Evolutionary conservation across 2,329 filamentous ascomycete species (phyloP), one percentile per base, ranked within the genome.

Genomic region (Myotisia sp.): DNA sequence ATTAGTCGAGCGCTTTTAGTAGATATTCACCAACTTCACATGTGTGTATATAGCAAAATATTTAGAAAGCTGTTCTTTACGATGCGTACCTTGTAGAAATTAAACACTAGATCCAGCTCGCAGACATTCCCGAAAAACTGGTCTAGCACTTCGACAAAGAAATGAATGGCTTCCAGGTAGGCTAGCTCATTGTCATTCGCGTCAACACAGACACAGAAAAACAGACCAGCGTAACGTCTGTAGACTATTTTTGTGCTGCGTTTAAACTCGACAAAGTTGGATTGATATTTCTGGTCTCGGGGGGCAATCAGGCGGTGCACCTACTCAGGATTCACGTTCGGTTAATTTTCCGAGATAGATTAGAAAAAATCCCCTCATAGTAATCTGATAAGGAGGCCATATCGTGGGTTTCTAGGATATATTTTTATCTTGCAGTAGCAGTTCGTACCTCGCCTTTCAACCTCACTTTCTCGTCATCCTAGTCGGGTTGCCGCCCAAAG

Each of bases 141-240:
- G 68, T 98, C 90, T 50, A 98, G 71, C 42, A 98, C 90, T 65
- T 98, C 90, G 49, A 98, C 90, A 53, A 98, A 98, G 68, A 98
- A 98, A 63, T 98, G 90, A 52, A 98, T 94, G 5, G 86, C 90
- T 63, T 98, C 90, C 39, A 98, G 71, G 53, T 85, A 95, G 17
- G 90, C 87, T 41, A 98, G 68, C 66, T 98, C 90, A 62, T 95
- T 98, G 61, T 98, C 90, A 59, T 94, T 95, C 33, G 87, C 92
- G 62, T 98, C 90, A 55, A 98, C 90, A 61, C 90, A 95, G 35
- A 86, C 92, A 67, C 90, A 98, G 68, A 98, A 98, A 73, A 98
- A 98, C 39, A 98, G 75, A 0, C 90, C 90, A 0, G 90, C 90
- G 62, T 98, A 98, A 42, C 90, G 81, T 28, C 92, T 79, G 66